Conservation (phyloP, 163 green algal species). For the Scenedesmus sp. region DNA sequence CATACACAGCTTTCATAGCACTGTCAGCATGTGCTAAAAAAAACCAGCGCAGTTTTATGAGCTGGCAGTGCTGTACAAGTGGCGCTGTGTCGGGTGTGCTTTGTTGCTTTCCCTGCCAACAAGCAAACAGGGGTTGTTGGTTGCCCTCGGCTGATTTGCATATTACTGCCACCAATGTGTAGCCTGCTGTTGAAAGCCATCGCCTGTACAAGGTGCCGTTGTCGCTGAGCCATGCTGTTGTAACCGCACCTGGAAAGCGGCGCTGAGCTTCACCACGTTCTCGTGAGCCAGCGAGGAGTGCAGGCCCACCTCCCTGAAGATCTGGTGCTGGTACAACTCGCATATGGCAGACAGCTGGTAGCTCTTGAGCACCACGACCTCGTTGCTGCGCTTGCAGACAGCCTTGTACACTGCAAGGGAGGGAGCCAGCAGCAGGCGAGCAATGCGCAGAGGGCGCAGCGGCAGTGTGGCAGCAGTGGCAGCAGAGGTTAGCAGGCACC, state of each 20-base stretch:
- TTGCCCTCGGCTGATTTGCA: too few species aligned
- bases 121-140: too few species aligned
- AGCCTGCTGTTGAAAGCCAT: too few species aligned
- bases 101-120: too few species aligned
- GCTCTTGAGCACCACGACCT: conserved; percentile 66
- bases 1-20: too few species aligned
- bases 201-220: too few species aligned
- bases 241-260: conserved; percentile 82
- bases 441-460: background rate
- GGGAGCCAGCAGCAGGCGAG: background rate
- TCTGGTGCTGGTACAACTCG: conserved; percentile 74
- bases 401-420: conserved; percentile 63
- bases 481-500: background rate
- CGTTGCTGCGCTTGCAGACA: conserved; percentile 57
- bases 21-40: too few species aligned
- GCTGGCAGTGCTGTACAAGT: too few species aligned
- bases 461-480: background rate
- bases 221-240: too few species aligned
- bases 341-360: conserved; percentile 70
- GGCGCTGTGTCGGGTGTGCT: too few species aligned
- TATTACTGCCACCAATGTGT: too few species aligned
- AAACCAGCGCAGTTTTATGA: too few species aligned
- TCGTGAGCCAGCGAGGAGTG: conserved; percentile 79
- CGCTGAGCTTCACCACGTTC: conserved; percentile 83
- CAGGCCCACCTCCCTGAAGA: conserved; percentile 70